These are phyloP conservation scores for Calonectria pteridis DNA, from an alignment of 2,329 filamentous ascomycete species.

Conservation along the genomic window DNA sequence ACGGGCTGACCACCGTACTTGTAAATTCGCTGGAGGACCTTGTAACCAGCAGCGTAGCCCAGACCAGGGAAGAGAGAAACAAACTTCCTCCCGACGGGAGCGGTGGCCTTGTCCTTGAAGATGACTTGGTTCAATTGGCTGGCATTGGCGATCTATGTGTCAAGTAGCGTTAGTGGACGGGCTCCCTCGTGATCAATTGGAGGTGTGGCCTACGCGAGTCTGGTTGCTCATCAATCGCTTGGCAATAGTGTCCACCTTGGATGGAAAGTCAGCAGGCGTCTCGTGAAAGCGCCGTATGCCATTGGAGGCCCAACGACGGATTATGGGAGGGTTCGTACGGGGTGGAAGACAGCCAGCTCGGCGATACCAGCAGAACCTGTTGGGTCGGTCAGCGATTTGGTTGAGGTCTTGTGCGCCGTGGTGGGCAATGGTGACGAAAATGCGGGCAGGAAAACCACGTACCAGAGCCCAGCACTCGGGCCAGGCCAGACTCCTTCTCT, in stretches of 20 bases:
- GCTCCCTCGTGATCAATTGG: conserved; percentile 8
- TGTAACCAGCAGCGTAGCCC: conserved; percentile 97
- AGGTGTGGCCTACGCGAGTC: conserved; percentile 70
- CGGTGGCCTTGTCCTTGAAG: conserved; percentile 89
- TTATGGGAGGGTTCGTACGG: conserved; percentile 67
- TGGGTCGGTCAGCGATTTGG: conserved; percentile 36
- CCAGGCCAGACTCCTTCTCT: conserved; percentile 89
- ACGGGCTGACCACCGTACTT: conserved; percentile 99
- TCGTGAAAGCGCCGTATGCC: conserved; percentile 18
- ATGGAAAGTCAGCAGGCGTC: conserved; percentile 33
- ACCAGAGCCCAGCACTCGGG: conserved; percentile 94
- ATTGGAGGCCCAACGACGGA: conserved; percentile 24
- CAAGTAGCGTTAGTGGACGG: conserved; percentile 30
- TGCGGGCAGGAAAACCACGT: conserved; percentile 36
- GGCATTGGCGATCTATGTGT: conserved; percentile 48
- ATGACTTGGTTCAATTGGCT: conserved; percentile 88
- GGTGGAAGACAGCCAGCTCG: conserved; percentile 93
- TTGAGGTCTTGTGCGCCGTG: conserved; percentile 7
- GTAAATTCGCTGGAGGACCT: conserved; percentile 96
- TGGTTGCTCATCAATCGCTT: conserved; percentile 99
- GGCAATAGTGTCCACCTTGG: conserved; percentile 93
- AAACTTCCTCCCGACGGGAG: conserved; percentile 81
- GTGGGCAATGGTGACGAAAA: conserved; percentile 6
- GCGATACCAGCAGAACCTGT: conserved; percentile 92
- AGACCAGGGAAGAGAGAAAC: conserved; percentile 96